These are phyloP conservation scores for Cladorrhinum sp. DNA, from an alignment of 2,329 filamentous ascomycete genomes.

Conservation along the genomic window DNA sequence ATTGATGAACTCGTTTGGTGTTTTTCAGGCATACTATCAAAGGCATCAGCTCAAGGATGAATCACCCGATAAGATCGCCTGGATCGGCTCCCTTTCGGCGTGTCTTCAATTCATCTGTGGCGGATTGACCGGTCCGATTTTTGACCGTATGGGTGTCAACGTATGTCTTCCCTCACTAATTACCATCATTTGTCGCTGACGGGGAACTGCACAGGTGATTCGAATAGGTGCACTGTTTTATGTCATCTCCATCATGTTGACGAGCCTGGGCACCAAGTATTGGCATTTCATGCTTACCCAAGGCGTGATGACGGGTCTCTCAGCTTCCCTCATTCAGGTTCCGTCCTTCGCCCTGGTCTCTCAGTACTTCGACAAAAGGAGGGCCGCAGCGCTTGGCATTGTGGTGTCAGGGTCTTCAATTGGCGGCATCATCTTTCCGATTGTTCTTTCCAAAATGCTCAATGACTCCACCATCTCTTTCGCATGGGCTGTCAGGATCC, in stretches of 20 bases:
- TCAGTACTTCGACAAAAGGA: slow-evolving; percentile 47
- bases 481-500: slow-evolving; percentile 51
- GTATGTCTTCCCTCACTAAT: slow-evolving; percentile 1
- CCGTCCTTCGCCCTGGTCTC: slow-evolving; percentile 45
- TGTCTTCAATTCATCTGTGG: slow-evolving; percentile 39
- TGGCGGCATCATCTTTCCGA: slow-evolving; percentile 53
- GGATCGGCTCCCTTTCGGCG: slow-evolving; percentile 40
- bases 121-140: slow-evolving; percentile 37
- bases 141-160: slow-evolving; percentile 40
- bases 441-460: slow-evolving; percentile 46
- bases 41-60: slow-evolving; percentile 33
- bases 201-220: slow-evolving; percentile 27
- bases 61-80: slow-evolving; percentile 37
- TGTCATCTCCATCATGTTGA: slow-evolving; percentile 43
- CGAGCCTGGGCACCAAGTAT: slow-evolving; percentile 43
- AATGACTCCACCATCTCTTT: slow-evolving; percentile 44
- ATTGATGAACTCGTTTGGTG: slow-evolving; percentile 44
- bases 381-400: slow-evolving; percentile 47
- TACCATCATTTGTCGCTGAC: background rate
- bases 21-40: slow-evolving; percentile 45
- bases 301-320: slow-evolving; percentile 42
- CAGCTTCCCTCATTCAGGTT: slow-evolving; percentile 41
- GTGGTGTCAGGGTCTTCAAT: slow-evolving; percentile 46
- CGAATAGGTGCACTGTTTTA: slow-evolving; percentile 34
- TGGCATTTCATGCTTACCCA: slow-evolving; percentile 53